phyloP scores from a whole-genome alignment of 2,329 filamentous ascomycete genomes.

The Nemania abortiva region DNA sequence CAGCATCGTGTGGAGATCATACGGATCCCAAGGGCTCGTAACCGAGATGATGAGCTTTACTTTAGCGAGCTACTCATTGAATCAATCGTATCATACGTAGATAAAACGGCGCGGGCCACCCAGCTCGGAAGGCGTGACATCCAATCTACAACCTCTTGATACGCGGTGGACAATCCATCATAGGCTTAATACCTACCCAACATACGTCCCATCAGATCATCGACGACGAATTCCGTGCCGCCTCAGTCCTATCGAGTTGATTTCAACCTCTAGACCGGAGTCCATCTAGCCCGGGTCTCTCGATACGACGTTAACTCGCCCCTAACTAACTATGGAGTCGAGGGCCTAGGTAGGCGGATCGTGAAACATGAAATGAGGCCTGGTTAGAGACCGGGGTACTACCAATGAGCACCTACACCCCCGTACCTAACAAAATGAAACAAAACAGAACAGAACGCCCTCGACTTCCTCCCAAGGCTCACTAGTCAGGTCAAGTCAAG shows the following conservation, averaged over 20 bases:
- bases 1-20: neutral
- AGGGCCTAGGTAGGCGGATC: neutral
- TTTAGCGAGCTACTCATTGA: neutral
- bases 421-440: neutral
- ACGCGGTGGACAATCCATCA: no score
- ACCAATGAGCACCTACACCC: neutral
- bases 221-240: neutral
- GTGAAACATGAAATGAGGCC: neutral
- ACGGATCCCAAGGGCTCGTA: neutral
- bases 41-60: neutral
- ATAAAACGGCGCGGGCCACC: neutral
- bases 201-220: neutral
- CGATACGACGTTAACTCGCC: neutral
- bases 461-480: neutral
- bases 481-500: neutral
- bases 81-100: neutral
- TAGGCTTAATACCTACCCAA: no score
- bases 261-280: no score
- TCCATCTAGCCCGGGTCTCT: neutral
- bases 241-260: neutral
- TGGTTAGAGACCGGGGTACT: neutral
- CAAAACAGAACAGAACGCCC: no score
- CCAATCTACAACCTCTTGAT: no score
- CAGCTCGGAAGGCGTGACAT: no score
- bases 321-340: neutral